Percentiles rank a stretch among this genome's conserved stretches.
These are phyloP conservation scores for Cryptosporidium bovis DNA, from an alignment of 169 alveolate species.

Conservation along the genomic window DNA sequence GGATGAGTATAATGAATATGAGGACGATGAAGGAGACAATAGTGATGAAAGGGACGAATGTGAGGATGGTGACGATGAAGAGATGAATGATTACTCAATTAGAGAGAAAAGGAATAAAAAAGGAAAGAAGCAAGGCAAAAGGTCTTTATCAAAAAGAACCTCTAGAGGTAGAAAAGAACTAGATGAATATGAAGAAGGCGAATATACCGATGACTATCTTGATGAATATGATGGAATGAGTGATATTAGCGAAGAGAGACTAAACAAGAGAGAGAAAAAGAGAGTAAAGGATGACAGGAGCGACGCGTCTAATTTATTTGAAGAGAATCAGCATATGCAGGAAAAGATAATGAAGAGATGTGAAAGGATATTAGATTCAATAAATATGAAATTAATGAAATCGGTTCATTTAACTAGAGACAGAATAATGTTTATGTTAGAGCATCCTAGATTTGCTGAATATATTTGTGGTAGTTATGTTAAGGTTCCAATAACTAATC, in stretches of 20 bases:
- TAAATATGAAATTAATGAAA: constrained; percentile 37
- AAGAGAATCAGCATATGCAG: constrained; percentile 12
- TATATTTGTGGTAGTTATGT: constrained; percentile 63
- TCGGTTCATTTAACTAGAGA: constrained; percentile 60
- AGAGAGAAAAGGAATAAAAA: too few relatives aligned
- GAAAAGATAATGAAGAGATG: constrained; percentile 31
- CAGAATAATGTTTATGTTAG: constrained; percentile 58
- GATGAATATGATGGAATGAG: not conserved
- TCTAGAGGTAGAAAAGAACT: not conserved
- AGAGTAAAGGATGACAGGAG: not conserved
- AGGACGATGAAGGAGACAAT: not conserved
- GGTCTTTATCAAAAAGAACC: too few relatives aligned
- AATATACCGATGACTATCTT: not conserved
- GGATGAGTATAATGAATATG: constrained; percentile 3
- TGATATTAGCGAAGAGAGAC: not conserved
- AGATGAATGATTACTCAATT: not conserved
- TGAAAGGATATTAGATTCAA: constrained; percentile 40
- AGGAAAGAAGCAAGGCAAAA: too few relatives aligned
- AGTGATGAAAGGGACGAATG: not conserved
- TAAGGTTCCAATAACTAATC: constrained; percentile 59
- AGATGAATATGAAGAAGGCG: constrained; percentile 8
- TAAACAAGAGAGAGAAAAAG: not conserved
- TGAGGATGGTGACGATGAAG: not conserved
- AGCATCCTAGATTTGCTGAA: constrained; percentile 59
- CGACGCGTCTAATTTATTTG: constrained; percentile 17